Conservation (phyloP, 768 basidiomycete species). For the Termitomyces sp. region DNA sequence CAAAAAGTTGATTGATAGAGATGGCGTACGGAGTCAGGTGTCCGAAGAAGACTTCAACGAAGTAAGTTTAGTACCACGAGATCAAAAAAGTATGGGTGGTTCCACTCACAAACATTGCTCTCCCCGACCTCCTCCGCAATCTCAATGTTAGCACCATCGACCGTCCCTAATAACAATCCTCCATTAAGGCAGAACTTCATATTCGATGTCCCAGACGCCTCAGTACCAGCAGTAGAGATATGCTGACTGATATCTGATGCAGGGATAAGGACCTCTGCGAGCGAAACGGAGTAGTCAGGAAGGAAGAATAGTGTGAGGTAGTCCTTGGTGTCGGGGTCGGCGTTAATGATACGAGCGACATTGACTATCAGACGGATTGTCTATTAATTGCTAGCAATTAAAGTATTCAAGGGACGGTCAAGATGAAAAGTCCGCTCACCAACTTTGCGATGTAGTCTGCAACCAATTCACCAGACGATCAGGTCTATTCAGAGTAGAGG, state of each 20-base stretch:
- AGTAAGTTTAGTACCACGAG: background rate
- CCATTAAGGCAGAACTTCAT: conserved; percentile 93
- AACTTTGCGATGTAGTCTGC: conserved; percentile 89
- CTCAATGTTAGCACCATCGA: conserved; percentile 95
- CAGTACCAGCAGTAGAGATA: conserved; percentile 96
- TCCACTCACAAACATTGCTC: conserved; percentile 78
- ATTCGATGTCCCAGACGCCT: conserved; percentile 77
- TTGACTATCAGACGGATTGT: conserved; percentile 94
- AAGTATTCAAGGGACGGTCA: background rate
- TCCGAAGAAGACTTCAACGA: conserved; percentile 74
- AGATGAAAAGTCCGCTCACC: conserved; percentile 25
- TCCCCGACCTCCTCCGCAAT: conserved; percentile 95
- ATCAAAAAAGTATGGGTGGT: background rate
- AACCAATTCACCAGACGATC: conserved; percentile 4
- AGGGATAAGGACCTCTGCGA: conserved; percentile 83
- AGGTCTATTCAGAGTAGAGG: background rate
- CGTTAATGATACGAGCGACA: conserved; percentile 74
- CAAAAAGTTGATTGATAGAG: background rate
- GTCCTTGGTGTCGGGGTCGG: conserved; percentile 83
- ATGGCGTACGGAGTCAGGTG: conserved; percentile 63
- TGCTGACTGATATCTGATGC: conserved; percentile 94
- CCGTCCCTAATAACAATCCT: conserved; percentile 81
- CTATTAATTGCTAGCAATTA: conserved; percentile 22
- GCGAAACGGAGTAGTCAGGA: conserved; percentile 88
- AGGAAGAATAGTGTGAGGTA: conserved; percentile 90